Base-by-base conservation (phyloP, 345 rosid species). In the Salix viminalis region DNA sequence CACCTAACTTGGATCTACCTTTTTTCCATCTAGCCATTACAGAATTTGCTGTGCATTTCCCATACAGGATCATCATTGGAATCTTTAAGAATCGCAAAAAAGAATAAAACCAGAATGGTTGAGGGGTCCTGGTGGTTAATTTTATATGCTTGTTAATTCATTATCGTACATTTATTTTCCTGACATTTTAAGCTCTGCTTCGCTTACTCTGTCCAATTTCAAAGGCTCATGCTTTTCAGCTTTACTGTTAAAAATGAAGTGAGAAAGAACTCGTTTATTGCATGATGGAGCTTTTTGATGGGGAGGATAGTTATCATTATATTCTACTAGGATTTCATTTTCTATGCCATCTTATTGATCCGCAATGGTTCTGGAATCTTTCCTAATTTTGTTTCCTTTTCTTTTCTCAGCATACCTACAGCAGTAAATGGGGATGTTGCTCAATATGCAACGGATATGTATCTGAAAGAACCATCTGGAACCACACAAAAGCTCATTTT, bases 391-490 rank as follows among this genome's bases (percentile, higher is more conserved):
- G 54, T 36, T 67, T 44, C 18, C 13, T 10, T 41, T 23, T 50
- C 9, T 73, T 37, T 67, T 72, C 62, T 65, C 89, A 95, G 98
- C 74, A 90, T 96, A 84, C 93, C 91, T 2, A 86, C 87, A 26
- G 76, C 39, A 37, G 81, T 73, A 68, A 83, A 77, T 14, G 90
- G 80, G 37, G 84, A 90, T 76, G 56, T 46, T 60, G 85, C 88
- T 39, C 87, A 78, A 52, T 89, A 84, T 64, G 91, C 75, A 32
- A 82, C 92, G 4, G 94, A 95, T 75, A 84, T 93, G 19, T 85
- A 87, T 70, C 85, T 82, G 80, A 90, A 83, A 86, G 97, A 90
- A 23, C 15, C 87, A 46, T 84, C 87, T n/a, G 91, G 93, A 65
- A 74, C 79, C 41, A 15, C 34, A 28, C 87, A 90, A 73, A 90